Base-by-base conservation (phyloP, 306 rosid genomes). In the Quercus aquifolioides region DNA sequence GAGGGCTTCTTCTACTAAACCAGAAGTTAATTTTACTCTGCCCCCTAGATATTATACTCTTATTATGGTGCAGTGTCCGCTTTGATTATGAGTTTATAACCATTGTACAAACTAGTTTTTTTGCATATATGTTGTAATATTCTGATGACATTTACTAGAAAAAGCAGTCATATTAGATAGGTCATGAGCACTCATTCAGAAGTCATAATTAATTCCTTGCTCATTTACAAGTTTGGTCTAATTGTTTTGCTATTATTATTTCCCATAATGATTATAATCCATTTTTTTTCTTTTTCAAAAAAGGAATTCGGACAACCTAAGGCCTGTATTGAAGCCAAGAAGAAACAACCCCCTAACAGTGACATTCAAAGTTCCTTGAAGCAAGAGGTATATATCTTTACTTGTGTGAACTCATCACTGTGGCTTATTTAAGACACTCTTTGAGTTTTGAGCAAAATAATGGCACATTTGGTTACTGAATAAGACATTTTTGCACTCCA, bases 331-430 rank as follows among this genome's bases (percentile, higher is more conserved):
- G 92, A 89, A 83, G 87, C 86, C 63, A 85, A 75, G 88, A 85
- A 80, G 87, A 84, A 85, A 83, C 90, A 81, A 52, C 30, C 80
- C 79, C 51, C 70, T 41, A 78, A 78, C 54, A 77, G 84, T 67
- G 80, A 88, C 78, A 87, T 77, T 84, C 88, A 92, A 74, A 83
- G 77, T 82, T 92, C 95, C 75, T 89, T 92, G 87, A 87, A 87
- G 70, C 88, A 83, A 76, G 98, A 92, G 98, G 97, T 92, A 87
- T 46, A 69, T 56, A 68, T 69, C 79, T 73, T 76, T 55, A 70
- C 69, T 28, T 57, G 12, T 28, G 25, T 68, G 26, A 19, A 59
- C 55, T 55, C 57, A 33, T 69, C 74, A 67, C 54, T 58, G 20
- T 11, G 75, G 23, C 63, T 57, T 74, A 18, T 68, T 25, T 56